Evolutionary conservation across 1,284 basidiomycete species (phyloP).

Genomic region (Cystobasidiaceae sp.): DNA sequence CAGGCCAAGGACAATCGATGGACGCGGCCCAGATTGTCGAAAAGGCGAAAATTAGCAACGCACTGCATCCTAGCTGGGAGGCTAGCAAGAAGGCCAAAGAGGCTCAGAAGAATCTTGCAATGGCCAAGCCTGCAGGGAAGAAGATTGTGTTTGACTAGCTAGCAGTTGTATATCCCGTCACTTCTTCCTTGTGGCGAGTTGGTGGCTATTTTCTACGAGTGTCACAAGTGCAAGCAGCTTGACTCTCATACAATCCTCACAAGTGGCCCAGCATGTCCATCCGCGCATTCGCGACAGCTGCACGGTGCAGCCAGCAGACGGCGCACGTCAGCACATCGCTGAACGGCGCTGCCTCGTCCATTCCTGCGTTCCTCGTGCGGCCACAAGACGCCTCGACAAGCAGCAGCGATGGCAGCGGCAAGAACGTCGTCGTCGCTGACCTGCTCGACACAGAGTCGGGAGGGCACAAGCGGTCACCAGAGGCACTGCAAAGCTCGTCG

Average conservation of each 20-base stretch:
- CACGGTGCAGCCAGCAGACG: not conserved
- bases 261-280: not conserved
- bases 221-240: too few relatives aligned
- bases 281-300: not conserved
- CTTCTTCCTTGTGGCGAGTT: too few relatives aligned
- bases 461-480: slow-evolving; percentile 7
- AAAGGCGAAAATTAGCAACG: slow-evolving; percentile 41
- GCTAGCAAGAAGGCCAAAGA: slow-evolving; percentile 75
- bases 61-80: slow-evolving; percentile 86
- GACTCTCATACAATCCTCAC: too few relatives aligned
- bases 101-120: slow-evolving; percentile 45
- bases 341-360: not conserved
- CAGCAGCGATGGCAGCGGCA: not conserved
- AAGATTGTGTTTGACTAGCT: slow-evolving; percentile 54
- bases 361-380: slow-evolving; percentile 16
- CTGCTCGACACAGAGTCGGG: not conserved
- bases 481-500: slow-evolving; percentile 14
- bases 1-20: not conserved
- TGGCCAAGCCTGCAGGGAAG: slow-evolving; percentile 46
- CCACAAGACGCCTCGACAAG: not conserved
- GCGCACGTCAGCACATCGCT: not conserved
- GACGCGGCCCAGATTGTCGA: not conserved
- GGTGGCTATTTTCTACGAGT: too few relatives aligned
- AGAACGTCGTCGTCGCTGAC: not conserved
- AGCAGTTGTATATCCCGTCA: too few relatives aligned